Evolutionary conservation across 108 stramenopile genomes (phyloP).

Genomic region (Cylindrotheca fusiformis): DNA sequence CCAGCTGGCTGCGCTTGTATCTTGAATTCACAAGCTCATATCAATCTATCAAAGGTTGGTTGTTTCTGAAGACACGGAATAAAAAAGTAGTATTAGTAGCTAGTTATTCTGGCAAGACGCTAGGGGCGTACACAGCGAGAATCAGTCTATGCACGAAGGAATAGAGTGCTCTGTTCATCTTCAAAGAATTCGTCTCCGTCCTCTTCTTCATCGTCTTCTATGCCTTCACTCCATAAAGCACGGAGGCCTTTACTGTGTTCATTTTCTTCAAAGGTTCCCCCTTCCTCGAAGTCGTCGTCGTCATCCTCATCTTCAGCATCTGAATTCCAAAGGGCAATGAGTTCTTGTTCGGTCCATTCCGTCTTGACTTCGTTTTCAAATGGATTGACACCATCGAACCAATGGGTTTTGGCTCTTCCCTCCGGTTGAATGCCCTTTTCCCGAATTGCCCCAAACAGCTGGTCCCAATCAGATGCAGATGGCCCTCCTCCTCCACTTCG

Average conservation of each 20-base stretch:
- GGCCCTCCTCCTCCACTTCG: slow-evolving; percentile 22
- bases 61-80: no score
- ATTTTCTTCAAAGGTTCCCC: slow-evolving; percentile 17
- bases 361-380: slow-evolving; percentile 32
- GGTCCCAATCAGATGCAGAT: slow-evolving; percentile 42
- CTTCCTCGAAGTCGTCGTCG: slow-evolving; percentile 25
- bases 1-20: no score
- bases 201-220: slow-evolving; percentile 47
- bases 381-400: slow-evolving; percentile 48
- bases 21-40: no score
- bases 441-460: slow-evolving; percentile 43
- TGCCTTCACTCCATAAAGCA: slow-evolving; percentile 14
- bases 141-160: slow-evolving; percentile 23
- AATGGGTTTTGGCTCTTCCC: slow-evolving; percentile 38
- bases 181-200: slow-evolving; percentile 20
- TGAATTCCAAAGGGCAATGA: slow-evolving; percentile 55
- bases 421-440: slow-evolving; percentile 49
- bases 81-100: no score
- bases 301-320: slow-evolving; percentile 51
- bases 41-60: no score
- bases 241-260: slow-evolving; percentile 17
- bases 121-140: no score
- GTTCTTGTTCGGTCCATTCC: slow-evolving; percentile 49
- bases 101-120: no score
- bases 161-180: slow-evolving; percentile 25